phyloP scores from a whole-genome alignment of 1,284 basidiomycete genomes.

The Porodaedalea pini region DNA sequence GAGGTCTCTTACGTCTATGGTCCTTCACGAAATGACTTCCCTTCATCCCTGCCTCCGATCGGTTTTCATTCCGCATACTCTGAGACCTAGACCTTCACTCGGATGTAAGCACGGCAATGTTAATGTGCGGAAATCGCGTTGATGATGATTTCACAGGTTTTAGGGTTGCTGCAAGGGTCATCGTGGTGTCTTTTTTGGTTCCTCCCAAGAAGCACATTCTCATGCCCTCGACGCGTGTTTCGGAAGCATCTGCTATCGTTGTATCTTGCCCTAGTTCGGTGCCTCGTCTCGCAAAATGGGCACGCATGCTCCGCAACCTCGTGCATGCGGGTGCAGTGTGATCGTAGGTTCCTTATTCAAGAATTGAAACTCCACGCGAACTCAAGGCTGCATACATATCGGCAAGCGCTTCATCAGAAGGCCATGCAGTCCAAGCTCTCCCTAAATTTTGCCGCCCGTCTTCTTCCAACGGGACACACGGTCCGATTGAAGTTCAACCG shows the following conservation, averaged over 20 bases:
- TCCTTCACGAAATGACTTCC: not conserved
- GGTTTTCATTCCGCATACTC: not conserved
- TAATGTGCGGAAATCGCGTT: not conserved
- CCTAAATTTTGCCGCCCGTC: not conserved
- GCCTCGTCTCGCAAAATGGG: not conserved
- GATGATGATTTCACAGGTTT: not conserved
- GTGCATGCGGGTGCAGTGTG: not conserved
- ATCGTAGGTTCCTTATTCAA: not conserved
- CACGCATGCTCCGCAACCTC: slow-evolving; percentile 4
- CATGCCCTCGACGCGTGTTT: slow-evolving; percentile 1
- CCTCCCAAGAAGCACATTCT: not conserved
- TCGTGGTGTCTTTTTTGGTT: not conserved
- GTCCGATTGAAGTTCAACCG: not conserved
- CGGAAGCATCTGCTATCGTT: slow-evolving; percentile 2
- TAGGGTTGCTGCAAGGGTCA: slow-evolving; percentile 1
- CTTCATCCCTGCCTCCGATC: not conserved
- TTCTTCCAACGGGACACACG: not conserved
- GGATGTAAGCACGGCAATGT: not conserved
- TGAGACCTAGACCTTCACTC: not conserved
- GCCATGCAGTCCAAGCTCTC: not conserved
- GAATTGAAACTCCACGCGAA: not conserved
- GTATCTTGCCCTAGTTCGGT: slow-evolving; percentile 1
- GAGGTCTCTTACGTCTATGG: no score
- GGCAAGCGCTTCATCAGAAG: not conserved
- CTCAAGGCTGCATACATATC: not conserved